Evolutionary conservation across 345 rosid species (phyloP).

Genomic region (Eutrema yunnanense): DNA sequence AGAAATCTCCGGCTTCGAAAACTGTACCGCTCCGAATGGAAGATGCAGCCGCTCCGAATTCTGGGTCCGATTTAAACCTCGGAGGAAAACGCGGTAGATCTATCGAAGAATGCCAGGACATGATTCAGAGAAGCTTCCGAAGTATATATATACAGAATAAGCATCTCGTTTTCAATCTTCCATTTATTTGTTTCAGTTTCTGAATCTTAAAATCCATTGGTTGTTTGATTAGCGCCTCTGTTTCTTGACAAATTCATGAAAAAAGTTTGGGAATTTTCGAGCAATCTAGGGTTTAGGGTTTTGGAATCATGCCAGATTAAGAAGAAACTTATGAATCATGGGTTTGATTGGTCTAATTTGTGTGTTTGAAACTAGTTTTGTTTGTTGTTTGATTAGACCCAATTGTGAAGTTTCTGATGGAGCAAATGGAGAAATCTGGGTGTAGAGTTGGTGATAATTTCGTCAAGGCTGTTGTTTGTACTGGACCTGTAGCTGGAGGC

Average conservation of each 20-base stretch:
- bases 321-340: neutral
- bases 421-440: conserved; percentile 82
- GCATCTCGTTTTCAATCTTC: neutral
- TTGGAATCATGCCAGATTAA: neutral
- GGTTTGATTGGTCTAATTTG: neutral
- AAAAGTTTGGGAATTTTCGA: neutral
- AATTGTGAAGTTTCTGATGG: conserved; percentile 74
- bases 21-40: neutral
- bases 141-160: conserved; percentile 21
- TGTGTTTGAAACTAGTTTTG: neutral
- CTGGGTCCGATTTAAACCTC: conserved; percentile 7
- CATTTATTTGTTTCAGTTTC: neutral
- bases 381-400: conserved; percentile 45
- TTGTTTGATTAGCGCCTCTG: neutral
- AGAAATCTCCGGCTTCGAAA: neutral
- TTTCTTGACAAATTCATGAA: neutral
- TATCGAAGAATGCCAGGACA: conserved; percentile 27
- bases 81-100: conserved; percentile 20
- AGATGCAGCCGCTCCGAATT: conserved; percentile 17
- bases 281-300: conserved; percentile 18
- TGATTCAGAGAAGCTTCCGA: conserved; percentile 34
- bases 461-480: conserved; percentile 63
- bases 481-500: conserved; percentile 51
- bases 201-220: neutral
- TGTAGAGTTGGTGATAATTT: conserved; percentile 71